phyloP scores from a whole-genome alignment of 345 rosid species.

The Camelina neglecta region DNA sequence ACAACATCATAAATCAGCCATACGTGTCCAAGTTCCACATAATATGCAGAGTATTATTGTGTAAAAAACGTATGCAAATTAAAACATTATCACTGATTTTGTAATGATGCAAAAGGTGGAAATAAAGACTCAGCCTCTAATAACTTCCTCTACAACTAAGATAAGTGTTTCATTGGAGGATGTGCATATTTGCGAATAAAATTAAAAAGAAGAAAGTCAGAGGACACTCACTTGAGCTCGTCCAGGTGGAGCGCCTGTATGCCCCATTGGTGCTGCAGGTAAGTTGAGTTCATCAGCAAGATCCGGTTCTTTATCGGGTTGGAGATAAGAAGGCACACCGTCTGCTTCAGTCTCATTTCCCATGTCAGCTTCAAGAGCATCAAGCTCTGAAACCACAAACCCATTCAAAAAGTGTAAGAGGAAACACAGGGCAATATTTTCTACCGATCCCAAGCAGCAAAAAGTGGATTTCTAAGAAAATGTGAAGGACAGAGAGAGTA shows the following conservation, averaged over 20 bases:
- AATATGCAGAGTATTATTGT: not conserved
- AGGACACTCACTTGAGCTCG: slow-evolving; percentile 66
- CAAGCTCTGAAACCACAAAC: slow-evolving; percentile 70
- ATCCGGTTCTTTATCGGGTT: slow-evolving; percentile 86
- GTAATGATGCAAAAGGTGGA: not conserved
- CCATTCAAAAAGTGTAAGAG: not conserved
- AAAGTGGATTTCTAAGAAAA: not conserved
- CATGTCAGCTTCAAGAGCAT: slow-evolving; percentile 97
- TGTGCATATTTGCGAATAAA: too few species aligned
- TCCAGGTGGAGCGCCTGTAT: slow-evolving; percentile 58
- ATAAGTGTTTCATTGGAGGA: not conserved
- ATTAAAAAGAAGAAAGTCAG: not conserved
- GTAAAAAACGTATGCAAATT: not conserved
- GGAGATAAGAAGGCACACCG: slow-evolving; percentile 94
- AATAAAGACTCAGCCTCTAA: slow-evolving; percentile 1
- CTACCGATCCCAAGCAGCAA: not conserved
- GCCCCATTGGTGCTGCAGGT: slow-evolving; percentile 83
- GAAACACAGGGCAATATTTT: slow-evolving; percentile 7
- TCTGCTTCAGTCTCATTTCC: slow-evolving; percentile 84
- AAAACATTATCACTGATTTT: not conserved
- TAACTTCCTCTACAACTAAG: not conserved
- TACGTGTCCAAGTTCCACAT: not conserved
- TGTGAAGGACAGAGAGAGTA: not conserved
- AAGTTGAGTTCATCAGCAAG: slow-evolving; percentile 72
- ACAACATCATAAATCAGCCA: slow-evolving; percentile 27